These are phyloP conservation scores for Globisporangium takayamanum DNA, from an alignment of 352 stramenopile species.

Conservation along the genomic window DNA sequence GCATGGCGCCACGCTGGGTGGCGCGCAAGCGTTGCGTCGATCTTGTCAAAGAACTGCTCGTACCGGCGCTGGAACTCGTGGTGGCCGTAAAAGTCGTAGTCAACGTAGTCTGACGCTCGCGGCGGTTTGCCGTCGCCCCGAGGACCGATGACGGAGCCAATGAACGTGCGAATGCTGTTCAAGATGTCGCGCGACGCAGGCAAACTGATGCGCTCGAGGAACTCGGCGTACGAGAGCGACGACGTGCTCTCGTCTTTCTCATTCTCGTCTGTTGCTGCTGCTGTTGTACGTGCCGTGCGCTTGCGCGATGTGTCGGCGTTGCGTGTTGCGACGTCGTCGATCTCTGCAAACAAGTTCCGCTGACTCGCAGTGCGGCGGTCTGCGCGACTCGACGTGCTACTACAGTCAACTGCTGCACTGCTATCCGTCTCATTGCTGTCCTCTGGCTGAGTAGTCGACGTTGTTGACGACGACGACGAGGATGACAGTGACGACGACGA, in stretches of 20 bases:
- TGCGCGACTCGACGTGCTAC: conserved; percentile 6
- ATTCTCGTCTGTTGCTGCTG: conserved; percentile 9
- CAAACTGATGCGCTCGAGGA: conserved; percentile 66
- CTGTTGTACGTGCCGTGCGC: conserved; percentile 15
- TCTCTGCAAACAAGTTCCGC: conserved; percentile 51
- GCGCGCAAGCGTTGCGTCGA: conserved; percentile 46
- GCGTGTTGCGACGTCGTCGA: conserved; percentile 24
- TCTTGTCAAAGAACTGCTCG: conserved; percentile 65
- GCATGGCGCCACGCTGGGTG: conserved; percentile 63
- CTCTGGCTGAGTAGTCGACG: background rate
- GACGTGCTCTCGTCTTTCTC: conserved; percentile 21
- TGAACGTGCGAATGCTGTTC: conserved; percentile 66
- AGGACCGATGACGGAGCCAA: conserved; percentile 70
- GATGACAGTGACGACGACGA: background rate
- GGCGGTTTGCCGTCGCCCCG: conserved; percentile 66
- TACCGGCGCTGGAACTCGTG: conserved; percentile 66
- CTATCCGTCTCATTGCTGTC: background rate
- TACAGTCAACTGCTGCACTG: conserved; percentile 11
- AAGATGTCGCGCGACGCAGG: conserved; percentile 68
- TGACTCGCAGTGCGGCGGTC: conserved; percentile 21
- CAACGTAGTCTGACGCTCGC: conserved; percentile 58
- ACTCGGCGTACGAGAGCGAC: conserved; percentile 63
- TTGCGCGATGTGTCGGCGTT: conserved; percentile 20
- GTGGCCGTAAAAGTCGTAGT: conserved; percentile 76
- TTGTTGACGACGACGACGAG: background rate